Evolutionary conservation across 2,329 filamentous ascomycete species (phyloP).

Genomic region (Colletotrichum chlorophyti): DNA sequence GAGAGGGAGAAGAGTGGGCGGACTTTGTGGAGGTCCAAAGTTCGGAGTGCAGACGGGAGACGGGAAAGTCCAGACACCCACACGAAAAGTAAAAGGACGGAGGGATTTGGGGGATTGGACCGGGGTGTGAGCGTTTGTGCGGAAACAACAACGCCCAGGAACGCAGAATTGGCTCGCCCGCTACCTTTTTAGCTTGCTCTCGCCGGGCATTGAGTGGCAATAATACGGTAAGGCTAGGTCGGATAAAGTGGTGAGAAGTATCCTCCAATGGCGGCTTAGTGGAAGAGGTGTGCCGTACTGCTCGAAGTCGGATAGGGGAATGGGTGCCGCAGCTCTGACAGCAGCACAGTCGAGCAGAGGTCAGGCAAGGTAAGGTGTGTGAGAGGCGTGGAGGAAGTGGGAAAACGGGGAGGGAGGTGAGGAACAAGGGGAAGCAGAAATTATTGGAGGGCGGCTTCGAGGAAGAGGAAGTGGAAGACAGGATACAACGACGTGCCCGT

Average conservation of each 20-base stretch:
- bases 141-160: constrained; percentile 16
- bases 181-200: constrained; percentile 24
- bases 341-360: not conserved
- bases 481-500: too few relatives aligned
- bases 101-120: constrained; percentile 13
- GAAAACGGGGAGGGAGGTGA: not conserved
- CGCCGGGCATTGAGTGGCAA: constrained; percentile 27
- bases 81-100: constrained; percentile 27
- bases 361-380: too few relatives aligned
- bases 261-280: not conserved
- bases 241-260: too few relatives aligned
- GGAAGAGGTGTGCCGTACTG: too few relatives aligned
- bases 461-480: too few relatives aligned
- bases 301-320: too few relatives aligned
- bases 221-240: too few relatives aligned
- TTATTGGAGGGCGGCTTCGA: too few relatives aligned
- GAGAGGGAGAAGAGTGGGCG: too few relatives aligned
- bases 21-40: constrained; percentile 6
- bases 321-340: constrained; percentile 5
- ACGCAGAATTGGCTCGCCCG: constrained; percentile 26
- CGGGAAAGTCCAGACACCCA: constrained; percentile 21
- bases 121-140: constrained; percentile 17
- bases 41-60: too few relatives aligned
- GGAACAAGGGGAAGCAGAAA: constrained; percentile 7
- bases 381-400: not conserved